Evolutionary conservation across 1,284 basidiomycete species (phyloP).

Genomic region (Mycena citricolor): DNA sequence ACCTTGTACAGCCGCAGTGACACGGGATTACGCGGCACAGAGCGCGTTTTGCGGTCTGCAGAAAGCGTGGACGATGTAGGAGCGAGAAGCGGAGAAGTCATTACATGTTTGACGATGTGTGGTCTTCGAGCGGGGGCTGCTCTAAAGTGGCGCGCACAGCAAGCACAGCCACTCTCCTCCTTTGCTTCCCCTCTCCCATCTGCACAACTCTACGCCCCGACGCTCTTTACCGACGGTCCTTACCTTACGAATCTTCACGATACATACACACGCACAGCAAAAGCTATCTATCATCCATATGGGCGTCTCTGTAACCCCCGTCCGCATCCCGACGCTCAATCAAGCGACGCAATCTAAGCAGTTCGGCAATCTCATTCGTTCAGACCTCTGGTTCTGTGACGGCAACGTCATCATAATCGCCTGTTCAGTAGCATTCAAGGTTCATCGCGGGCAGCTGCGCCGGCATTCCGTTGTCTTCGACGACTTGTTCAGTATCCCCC

Average conservation of each 20-base stretch:
- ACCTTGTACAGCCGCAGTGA: slow-evolving; percentile 87
- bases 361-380: slow-evolving; percentile 32
- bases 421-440: slow-evolving; percentile 59
- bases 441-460: slow-evolving; percentile 67
- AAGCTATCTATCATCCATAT: too few relatives aligned
- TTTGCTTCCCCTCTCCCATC: too few relatives aligned
- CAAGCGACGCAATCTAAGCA: slow-evolving; percentile 16
- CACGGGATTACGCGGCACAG: slow-evolving; percentile 61
- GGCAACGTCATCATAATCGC: slow-evolving; percentile 67
- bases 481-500: slow-evolving; percentile 62
- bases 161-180: too few relatives aligned
- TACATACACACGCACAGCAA: too few relatives aligned
- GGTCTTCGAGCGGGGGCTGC: too few relatives aligned
- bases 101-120: slow-evolving; percentile 7
- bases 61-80: slow-evolving; percentile 14
- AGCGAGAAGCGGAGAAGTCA: slow-evolving; percentile 15
- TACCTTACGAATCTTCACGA: too few relatives aligned
- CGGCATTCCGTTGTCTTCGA: slow-evolving; percentile 73
- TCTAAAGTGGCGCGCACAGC: too few relatives aligned
- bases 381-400: slow-evolving; percentile 71
- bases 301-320: slow-evolving; percentile 17
- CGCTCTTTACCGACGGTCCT: too few relatives aligned
- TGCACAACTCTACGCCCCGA: too few relatives aligned
- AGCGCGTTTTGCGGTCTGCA: slow-evolving; percentile 25
- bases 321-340: slow-evolving; percentile 10